Evolutionary conservation across 495 filamentous ascomycete genomes (phyloP), one percentile per base, ranked within the genome.

Genomic region (Delitschia confertaspora): DNA sequence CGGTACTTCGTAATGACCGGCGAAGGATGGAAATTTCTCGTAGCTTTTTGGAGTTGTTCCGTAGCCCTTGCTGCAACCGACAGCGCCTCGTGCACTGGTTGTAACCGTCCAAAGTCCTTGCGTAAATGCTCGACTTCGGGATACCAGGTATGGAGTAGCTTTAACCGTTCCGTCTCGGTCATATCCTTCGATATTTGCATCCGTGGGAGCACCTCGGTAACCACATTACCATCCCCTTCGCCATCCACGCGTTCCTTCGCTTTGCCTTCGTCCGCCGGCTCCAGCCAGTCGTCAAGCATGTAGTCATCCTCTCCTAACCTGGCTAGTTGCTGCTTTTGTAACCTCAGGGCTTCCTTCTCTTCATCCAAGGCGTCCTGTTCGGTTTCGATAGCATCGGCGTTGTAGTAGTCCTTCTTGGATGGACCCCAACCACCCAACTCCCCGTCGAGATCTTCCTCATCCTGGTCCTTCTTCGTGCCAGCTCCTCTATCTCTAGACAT

Each of bases 281-380:
- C 69, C 16, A 75, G 51, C 91, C 89, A 95, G 42, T 89, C 86
- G 27, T 73, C 72, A 60, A 93, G 85, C 50, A 95, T 85, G 41
- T 95, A 93, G 59, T 98, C 93, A 29, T 79, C 83, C 56, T 91
- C 88, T 11, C 78, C 71, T 80, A 95, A 85, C 45, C 79, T 77
- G 53, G 83, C 68, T 33, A 95, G 60, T 52, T 86, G 88, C 72
- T 93, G 95, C 58, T 85, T 75, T 63, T 96, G 91, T 20, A 96
- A 60, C 33, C 88, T 68, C 55, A 77, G 76, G 18, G 89, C 91
- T 57, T 96, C 91, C 5, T 74, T 73, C 61, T 96, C 93, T 68
- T 98, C 91, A 52, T 88, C 88, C 42, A 91, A 60, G 1, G 89
- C 88, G 70, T 93, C 89, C 38, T 79, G 78, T 61, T 95, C 89